Evolutionary conservation across 2,329 filamentous ascomycete genomes (phyloP).

Genomic region (Drechslerella stenobrocha): DNA sequence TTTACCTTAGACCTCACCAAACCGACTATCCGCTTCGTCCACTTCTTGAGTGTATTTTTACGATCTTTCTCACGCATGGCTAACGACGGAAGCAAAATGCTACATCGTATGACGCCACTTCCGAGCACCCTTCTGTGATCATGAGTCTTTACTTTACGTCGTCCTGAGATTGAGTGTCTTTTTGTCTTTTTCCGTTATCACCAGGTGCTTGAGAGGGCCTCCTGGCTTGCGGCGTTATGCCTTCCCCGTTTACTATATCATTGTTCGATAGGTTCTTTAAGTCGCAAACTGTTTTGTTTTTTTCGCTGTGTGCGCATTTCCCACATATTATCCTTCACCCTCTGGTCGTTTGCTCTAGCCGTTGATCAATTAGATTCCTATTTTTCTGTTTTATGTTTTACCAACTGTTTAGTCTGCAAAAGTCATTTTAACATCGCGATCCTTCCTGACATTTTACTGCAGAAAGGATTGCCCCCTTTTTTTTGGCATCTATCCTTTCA

Average conservation of each 20-base stretch:
- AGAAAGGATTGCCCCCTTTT: constrained; percentile 24
- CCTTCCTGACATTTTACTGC: constrained; percentile 40
- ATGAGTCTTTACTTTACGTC: not conserved
- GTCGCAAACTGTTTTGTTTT: constrained; percentile 21
- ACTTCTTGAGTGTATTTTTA: constrained; percentile 50
- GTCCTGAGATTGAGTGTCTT: constrained; percentile 1
- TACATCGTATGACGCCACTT: constrained; percentile 27
- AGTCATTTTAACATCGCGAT: constrained; percentile 21
- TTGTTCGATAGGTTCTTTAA: constrained; percentile 14
- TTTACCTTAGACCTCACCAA: constrained; percentile 12
- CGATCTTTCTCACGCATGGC: constrained; percentile 40
- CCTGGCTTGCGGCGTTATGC: constrained; percentile 43
- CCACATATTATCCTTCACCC: constrained; percentile 2
- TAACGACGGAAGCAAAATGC: constrained; percentile 36
- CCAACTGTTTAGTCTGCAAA: constrained; percentile 26
- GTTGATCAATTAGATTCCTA: constrained; percentile 34
- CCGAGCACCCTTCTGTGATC: not conserved
- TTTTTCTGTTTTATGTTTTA: constrained; percentile 15
- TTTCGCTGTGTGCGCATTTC: constrained; percentile 5
- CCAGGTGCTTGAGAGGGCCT: constrained; percentile 27
- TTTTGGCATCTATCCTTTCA: constrained; percentile 2
- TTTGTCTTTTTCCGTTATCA: constrained; percentile 23
- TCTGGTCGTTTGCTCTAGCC: constrained; percentile 10
- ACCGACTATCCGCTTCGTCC: constrained; percentile 11
- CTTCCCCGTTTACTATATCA: constrained; percentile 10